Conservation (phyloP, 257 asterid genomes). For the Penstemon eatonii region DNA sequence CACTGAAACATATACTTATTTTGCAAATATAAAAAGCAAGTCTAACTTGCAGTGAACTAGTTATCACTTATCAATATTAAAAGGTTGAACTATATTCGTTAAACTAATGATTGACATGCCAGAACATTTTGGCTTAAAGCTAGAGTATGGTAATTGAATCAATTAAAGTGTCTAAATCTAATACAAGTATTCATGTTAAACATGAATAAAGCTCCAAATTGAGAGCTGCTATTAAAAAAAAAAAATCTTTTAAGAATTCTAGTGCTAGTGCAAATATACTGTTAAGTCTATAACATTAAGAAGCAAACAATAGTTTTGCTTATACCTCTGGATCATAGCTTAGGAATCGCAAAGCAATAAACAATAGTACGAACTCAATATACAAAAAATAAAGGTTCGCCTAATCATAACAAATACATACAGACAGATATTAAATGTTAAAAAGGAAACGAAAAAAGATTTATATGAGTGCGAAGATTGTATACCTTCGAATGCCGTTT, state of each 20-base stretch:
- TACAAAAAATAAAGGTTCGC: background rate
- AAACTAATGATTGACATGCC: no score
- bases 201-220: no score
- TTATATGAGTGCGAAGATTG: background rate
- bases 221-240: background rate
- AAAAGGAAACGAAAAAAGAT: background rate
- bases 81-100: background rate
- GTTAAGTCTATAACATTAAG: background rate
- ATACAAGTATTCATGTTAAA: slow-evolving; percentile 6
- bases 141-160: no score
- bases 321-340: background rate
- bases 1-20: no score
- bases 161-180: background rate
- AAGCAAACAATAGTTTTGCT: slow-evolving; percentile 1
- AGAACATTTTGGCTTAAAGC: no score
- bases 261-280: background rate
- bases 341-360: background rate
- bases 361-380: background rate
- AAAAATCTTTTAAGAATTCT: background rate
- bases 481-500: slow-evolving; percentile 25
- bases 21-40: no score
- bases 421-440: background rate
- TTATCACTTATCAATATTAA: background rate
- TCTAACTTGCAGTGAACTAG: background rate
- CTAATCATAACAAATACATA: background rate